Base-by-base conservation (phyloP, 768 basidiomycete genomes). In the Kwoniella sp. region DNA sequence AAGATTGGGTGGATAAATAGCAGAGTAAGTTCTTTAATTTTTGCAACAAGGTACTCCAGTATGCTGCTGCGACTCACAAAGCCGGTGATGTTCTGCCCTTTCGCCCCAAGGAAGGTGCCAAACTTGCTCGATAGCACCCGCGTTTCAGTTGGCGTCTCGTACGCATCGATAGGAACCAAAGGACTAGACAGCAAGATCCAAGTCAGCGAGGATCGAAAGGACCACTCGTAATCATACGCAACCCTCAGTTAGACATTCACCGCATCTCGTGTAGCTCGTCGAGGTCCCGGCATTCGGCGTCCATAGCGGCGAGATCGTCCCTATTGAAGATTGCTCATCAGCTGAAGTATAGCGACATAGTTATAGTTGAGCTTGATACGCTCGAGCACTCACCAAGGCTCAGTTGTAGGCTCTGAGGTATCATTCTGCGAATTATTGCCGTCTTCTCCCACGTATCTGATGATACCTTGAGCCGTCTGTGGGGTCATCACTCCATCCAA, bases 311-410 rank as follows among this genome's bases (percentile, higher is more conserved):
- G 22, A 71, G 63, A 58, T 71, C 68, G 44, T 55, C 47, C 68
- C 71, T 72, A 37, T 3, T 56, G 36, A 58, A 37, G 0, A 56
- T 17, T n/a, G n/a, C n/a, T n/a, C n/a, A n/a, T n/a, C n/a, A n/a
- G n/a, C n/a, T n/a, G n/a, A n/a, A n/a, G n/a, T n/a, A n/a, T n/a
- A n/a, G n/a, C n/a, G n/a, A n/a, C n/a, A n/a, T n/a, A n/a, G n/a
- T n/a, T n/a, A n/a, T n/a, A n/a, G n/a, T n/a, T n/a, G n/a, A n/a
- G n/a, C n/a, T n/a, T n/a, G n/a, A n/a, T n/a, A n/a, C n/a, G n/a
- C n/a, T n/a, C n/a, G n/a, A n/a, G n/a, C n/a, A 52, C 70, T 63
- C 44, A 71, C 70, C 70, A 71, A n/a, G 70, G 22, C 24, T 63
- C 17, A 48, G 59, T 60, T 3, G 33, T 50, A 13, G 70, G 67